Evolutionary conservation across 805 yeast genomes (phyloP).

Genomic region (Candida chilensis): DNA sequence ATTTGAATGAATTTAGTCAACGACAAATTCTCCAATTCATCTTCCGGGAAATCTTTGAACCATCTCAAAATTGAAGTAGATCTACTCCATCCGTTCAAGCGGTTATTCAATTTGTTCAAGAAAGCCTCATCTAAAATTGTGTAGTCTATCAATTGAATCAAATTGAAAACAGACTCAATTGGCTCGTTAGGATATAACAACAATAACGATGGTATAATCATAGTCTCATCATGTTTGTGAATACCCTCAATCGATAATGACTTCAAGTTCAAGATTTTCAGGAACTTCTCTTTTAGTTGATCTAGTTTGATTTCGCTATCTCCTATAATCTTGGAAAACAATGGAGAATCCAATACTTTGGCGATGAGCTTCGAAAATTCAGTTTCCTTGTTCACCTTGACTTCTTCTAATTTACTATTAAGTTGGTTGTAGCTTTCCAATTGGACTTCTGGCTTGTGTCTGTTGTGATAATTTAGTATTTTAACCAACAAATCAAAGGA

Average conservation of each 20-base stretch:
- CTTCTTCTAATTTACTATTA: constrained; percentile 14
- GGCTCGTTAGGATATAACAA: constrained; percentile 15
- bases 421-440: constrained; percentile 11
- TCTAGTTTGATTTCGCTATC: constrained; percentile 5
- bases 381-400: constrained; percentile 17
- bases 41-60: background rate
- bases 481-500: constrained; percentile 17
- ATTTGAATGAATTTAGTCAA: background rate
- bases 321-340: constrained; percentile 11
- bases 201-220: constrained; percentile 25
- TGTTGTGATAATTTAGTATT: constrained; percentile 8
- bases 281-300: constrained; percentile 14
- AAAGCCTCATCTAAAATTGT: constrained; percentile 17
- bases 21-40: background rate
- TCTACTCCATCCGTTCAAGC: background rate
- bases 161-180: constrained; percentile 14
- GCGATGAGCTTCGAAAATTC: constrained; percentile 20
- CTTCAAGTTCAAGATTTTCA: constrained; percentile 22
- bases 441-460: constrained; percentile 4
- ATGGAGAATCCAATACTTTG: constrained; percentile 16
- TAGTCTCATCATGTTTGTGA: constrained; percentile 25
- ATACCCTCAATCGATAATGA: constrained; percentile 26
- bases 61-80: background rate
- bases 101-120: constrained; percentile 11
- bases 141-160: constrained; percentile 22